Percentiles rank a stretch among this genome's conserved stretches.
These are phyloP conservation scores for Leccinum pellstonianum DNA, from an alignment of 768 basidiomycete genomes.

Conservation along the genomic window DNA sequence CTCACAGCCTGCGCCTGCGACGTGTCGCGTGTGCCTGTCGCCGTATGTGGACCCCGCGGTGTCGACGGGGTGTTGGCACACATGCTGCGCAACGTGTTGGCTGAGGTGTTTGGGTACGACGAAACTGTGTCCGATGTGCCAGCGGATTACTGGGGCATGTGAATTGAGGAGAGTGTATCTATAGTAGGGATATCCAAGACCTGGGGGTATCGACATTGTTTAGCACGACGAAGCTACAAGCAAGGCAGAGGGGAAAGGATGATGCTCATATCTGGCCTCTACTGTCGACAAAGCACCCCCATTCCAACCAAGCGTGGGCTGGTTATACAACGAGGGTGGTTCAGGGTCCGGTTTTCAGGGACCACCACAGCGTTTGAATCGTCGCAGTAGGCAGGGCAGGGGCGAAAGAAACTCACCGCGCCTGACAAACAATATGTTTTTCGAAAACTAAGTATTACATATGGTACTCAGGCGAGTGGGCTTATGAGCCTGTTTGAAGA, in stretches of 20 bases:
- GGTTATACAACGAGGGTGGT: conserved; percentile 46
- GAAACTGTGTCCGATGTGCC: conserved; percentile 84
- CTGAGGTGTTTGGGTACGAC: conserved; percentile 79
- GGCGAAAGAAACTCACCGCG: conserved; percentile 30
- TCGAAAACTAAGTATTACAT: conserved; percentile 31
- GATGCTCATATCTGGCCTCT: conserved; percentile 88
- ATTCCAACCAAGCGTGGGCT: conserved; percentile 46
- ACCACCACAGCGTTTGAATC: conserved; percentile 77
- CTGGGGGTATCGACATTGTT: conserved; percentile 1
- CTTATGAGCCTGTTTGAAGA: conserved; percentile 72
- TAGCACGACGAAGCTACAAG: background rate
- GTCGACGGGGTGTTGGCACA: conserved; percentile 87
- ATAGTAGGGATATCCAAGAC: conserved; percentile 26
- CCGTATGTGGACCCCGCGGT: conserved; percentile 75
- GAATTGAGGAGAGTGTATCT: conserved; percentile 77
- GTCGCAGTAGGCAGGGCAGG: conserved; percentile 8
- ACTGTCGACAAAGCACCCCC: conserved; percentile 52
- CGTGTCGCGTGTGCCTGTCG: conserved; percentile 81
- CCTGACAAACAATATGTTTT: conserved; percentile 9
- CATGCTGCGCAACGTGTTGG: conserved; percentile 82
- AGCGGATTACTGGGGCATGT: conserved; percentile 75
- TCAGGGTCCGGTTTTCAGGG: conserved; percentile 30
- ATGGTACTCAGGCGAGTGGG: conserved; percentile 70
- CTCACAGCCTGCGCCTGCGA: conserved; percentile 20
- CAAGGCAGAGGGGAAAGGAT: background rate